Percentiles rank a stretch among this genome's conserved stretches.
phyloP scores from a whole-genome alignment of 164 flowering plant species.

The Vitis vinifera region DNA sequence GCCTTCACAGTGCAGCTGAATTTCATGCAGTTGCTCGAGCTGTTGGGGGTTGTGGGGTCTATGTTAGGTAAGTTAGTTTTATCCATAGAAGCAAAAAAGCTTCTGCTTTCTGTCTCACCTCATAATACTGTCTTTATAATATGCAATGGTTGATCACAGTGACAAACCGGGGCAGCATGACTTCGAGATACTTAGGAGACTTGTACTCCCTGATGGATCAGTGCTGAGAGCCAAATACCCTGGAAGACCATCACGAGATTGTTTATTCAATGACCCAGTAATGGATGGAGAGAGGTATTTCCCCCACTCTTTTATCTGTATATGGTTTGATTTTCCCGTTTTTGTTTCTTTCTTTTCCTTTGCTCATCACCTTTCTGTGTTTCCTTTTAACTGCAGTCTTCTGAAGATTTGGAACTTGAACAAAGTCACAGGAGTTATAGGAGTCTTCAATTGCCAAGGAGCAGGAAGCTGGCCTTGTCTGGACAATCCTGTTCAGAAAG shows the following conservation, averaged over 20 bases:
- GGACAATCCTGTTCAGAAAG: conserved; percentile 23
- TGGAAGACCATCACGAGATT: conserved; percentile 68
- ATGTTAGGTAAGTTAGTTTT: conserved; percentile 48
- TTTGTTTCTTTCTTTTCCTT: neutral
- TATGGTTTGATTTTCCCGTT: neutral
- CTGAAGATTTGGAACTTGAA: conserved; percentile 77
- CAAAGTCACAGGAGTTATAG: conserved; percentile 56
- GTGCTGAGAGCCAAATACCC: conserved; percentile 64
- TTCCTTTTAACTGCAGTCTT: conserved; percentile 33
- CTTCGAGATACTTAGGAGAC: conserved; percentile 56
- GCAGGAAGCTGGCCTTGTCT: conserved; percentile 62
- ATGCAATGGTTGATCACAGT: conserved; percentile 31
- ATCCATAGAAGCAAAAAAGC: neutral
- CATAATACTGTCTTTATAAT: neutral
- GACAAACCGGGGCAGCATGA: conserved; percentile 72
- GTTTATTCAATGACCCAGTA: conserved; percentile 64
- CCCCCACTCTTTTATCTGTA: neutral
- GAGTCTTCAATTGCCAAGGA: conserved; percentile 76
- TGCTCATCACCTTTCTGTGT: neutral
- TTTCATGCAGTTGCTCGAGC: conserved; percentile 74
- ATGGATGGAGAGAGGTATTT: conserved; percentile 61
- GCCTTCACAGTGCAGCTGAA: conserved; percentile 58
- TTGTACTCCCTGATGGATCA: conserved; percentile 80
- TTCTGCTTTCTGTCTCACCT: neutral
- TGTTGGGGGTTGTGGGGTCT: conserved; percentile 64